Evolutionary conservation across 192 early-diverging fungal genomes (phyloP).

Genomic region (Spizellomyces sp.): DNA sequence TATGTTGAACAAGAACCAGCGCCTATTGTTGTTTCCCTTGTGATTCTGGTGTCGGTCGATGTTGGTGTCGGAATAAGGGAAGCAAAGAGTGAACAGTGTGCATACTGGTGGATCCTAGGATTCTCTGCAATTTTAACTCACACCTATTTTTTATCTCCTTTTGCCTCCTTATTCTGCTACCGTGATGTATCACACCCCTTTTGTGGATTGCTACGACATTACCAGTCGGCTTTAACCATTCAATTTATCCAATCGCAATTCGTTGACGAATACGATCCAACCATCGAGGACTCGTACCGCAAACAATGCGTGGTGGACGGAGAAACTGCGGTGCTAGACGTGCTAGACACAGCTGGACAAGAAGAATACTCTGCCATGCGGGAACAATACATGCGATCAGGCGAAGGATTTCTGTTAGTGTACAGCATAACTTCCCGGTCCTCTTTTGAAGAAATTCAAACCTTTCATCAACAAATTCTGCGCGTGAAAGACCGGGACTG

Average conservation of each 20-base stretch:
- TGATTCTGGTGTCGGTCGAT: not conserved
- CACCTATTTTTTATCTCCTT: too few relatives aligned
- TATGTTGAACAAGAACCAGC: not conserved
- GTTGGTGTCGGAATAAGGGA: not conserved
- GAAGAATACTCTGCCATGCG: slow-evolving; percentile 44
- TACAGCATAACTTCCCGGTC: slow-evolving; percentile 71
- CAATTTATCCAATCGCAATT: slow-evolving; percentile 84
- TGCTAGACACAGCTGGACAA: slow-evolving; percentile 84
- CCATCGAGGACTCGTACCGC: slow-evolving; percentile 64
- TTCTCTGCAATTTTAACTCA: not conserved
- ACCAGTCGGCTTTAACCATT: slow-evolving; percentile 50
- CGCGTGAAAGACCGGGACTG: slow-evolving; percentile 65
- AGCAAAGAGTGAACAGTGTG: not conserved
- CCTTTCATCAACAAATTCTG: slow-evolving; percentile 66
- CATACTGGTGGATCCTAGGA: not conserved
- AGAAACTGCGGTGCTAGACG: slow-evolving; percentile 72
- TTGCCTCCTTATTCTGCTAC: too few relatives aligned
- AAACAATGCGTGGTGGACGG: slow-evolving; percentile 80
- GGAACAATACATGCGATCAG: slow-evolving; percentile 81
- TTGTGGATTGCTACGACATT: not conserved
- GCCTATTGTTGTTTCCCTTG: not conserved
- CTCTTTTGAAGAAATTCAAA: slow-evolving; percentile 67
- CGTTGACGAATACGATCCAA: slow-evolving; percentile 50
- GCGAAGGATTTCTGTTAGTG: slow-evolving; percentile 78
- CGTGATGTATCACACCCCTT: not conserved